Evolutionary conservation across 352 stramenopile genomes (phyloP), one percentile per base, ranked within the genome.

Genomic region (Globisporangium lucens): DNA sequence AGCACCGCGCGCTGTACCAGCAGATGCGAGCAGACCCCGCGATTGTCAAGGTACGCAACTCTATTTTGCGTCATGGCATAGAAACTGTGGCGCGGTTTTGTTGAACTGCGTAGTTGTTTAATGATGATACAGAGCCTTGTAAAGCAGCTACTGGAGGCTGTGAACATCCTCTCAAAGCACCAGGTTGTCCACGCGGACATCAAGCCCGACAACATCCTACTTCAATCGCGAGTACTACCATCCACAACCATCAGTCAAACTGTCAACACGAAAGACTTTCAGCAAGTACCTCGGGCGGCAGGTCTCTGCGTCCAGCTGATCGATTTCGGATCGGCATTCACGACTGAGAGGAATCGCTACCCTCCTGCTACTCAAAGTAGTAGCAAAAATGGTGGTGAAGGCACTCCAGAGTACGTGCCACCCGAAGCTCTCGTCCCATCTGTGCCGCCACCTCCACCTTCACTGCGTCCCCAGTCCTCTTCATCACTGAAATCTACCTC

Each of bases 181-280:
- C 38, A 51, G 22, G 52, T 63, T n/a, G 58, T 63, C 7, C 58
- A 63, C 9, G 58, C 58, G 5, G 58, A 63, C 29, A 55, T 63
- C 22, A 63, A 63, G 24, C 58, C 58, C 7, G 58, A 63, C 58
- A 63, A 63, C 24, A 63, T 63, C 29, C 24, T 63, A 22, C 58
- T 63, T 36, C 58, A 49, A 6, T 63, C 38, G 58, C 58, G n/a
- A 20, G n/a, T 6, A 20, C 7, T 10, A 15, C 36, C 36, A 43
- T 10, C 3, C 9, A 1, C 35, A 52, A 27, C 56, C 30, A 20
- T 12, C 55, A n/a, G 22, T 43, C 22, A 29, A 17, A 30, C 3
- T 2, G 7, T n/a, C 52, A 24, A 9, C 24, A 17, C 10, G 17
- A 33, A 56, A 56, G n/a, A 35, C 8, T 22, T 35, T 8, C 43